phyloP scores from a whole-genome alignment of 371 early-diverging fungal species.

The Syncephalastrum contaminatum region DNA sequence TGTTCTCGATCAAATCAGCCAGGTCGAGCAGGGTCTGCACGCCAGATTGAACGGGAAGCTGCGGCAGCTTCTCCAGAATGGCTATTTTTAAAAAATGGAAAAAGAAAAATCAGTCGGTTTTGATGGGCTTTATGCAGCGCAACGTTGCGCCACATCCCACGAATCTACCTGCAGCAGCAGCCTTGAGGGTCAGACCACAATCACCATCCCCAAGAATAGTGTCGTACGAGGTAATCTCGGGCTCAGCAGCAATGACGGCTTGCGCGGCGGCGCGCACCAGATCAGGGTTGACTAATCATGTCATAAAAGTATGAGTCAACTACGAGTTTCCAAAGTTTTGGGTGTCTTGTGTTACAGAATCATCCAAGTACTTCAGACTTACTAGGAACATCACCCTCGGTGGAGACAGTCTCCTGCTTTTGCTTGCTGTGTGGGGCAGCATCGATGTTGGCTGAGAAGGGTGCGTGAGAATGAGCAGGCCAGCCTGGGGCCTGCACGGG shows the following conservation, averaged over 20 bases:
- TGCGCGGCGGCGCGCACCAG: conserved; percentile 51
- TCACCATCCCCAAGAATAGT: conserved; percentile 82
- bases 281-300: too few relatives aligned
- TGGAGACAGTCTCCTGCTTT: too few relatives aligned
- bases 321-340: too few relatives aligned
- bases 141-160: background rate
- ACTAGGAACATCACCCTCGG: too few relatives aligned
- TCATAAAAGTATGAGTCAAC: too few relatives aligned
- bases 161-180: conserved; percentile 55
- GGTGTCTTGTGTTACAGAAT: too few relatives aligned
- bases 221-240: conserved; percentile 69
- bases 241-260: conserved; percentile 64
- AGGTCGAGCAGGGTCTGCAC: conserved; percentile 37
- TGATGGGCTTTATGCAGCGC: background rate
- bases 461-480: conserved; percentile 24
- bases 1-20: conserved; percentile 64
- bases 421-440: too few relatives aligned
- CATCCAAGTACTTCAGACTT: too few relatives aligned
- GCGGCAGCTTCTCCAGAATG: conserved; percentile 23
- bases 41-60: conserved; percentile 20
- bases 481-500: conserved; percentile 60
- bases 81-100: conserved; percentile 17
- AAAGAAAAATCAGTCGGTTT: background rate
- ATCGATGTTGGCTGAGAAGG: conserved; percentile 4
- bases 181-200: conserved; percentile 72